Evolutionary conservation across 345 rosid genomes (phyloP).

Genomic region (Fremontodendron californicum): DNA sequence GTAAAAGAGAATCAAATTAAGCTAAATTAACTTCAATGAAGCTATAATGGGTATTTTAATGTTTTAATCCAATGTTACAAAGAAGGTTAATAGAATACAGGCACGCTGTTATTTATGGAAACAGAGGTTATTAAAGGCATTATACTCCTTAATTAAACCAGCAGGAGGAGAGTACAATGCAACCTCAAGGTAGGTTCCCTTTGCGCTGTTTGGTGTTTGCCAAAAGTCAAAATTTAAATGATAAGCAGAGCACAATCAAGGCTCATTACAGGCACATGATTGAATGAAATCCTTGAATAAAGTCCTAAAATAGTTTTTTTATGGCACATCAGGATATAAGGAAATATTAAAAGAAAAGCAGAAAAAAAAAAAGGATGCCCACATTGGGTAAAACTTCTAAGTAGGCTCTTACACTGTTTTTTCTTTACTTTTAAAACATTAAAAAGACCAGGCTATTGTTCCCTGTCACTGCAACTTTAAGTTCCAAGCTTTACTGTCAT

Average conservation of each 20-base stretch:
- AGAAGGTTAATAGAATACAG: background rate
- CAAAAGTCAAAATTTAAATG: background rate
- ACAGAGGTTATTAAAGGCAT: background rate
- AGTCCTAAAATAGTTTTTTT: background rate
- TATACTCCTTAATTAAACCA: background rate
- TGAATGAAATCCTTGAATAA: background rate
- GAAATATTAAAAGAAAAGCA: background rate
- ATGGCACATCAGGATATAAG: background rate
- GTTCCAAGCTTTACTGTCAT: background rate
- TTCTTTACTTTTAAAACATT: background rate
- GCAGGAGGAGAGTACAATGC: background rate
- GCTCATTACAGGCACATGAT: background rate
- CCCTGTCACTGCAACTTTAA: background rate
- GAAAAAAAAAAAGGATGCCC: background rate
- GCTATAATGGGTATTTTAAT: background rate
- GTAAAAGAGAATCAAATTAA: background rate
- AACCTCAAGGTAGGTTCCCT: background rate
- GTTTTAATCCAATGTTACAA: background rate
- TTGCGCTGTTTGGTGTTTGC: background rate
- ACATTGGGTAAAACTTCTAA: background rate
- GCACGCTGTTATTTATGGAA: background rate
- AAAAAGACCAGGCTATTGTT: background rate
- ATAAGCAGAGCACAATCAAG: background rate
- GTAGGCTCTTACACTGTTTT: background rate
- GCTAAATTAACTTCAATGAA: background rate